Base-by-base conservation (phyloP, 352 stramenopile genomes). In the Plasmopara muralis region DNA sequence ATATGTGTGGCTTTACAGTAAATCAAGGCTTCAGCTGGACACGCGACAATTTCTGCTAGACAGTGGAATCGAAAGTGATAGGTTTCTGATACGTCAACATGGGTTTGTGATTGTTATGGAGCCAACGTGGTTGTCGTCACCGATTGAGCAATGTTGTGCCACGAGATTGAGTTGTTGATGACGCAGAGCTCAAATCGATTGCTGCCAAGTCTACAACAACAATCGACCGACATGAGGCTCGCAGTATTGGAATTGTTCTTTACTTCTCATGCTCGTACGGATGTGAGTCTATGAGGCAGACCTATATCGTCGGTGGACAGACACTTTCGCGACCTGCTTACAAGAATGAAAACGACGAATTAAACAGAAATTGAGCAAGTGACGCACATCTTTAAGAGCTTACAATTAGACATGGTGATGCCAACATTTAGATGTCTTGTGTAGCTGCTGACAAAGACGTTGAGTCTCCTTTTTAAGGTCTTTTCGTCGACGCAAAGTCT, bases 391-490 rank as follows among this genome's bases (percentile, higher is more conserved):
- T 89, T 91, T 16, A 50, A 73, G 16, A 53, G 66, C 6, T 68
- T 91, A 16, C 70, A 86, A 53, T 89, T 75, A 0, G 78, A 89
- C 41, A 88, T 92, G 82, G 39, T 82, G 9, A 70, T 90, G 66
- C 75, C 77, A 0, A 75, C 78, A 5, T 78, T 90, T 31, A 76
- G 77, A 9, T 85, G 64, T 40, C 68, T 93, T 18, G 79, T 77
- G 0, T 93, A 74, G 75, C 50, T 91, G 33, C 65, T 93, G 25
- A 88, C 74, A 28, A 93, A 90, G 62, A 75, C 68, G n/a, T 93
- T 77, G 79, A 76, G 83, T 40, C 53, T 84, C 51, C 59, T 93
- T 2, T 93, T 90, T 30, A 83, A 16, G 77, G 79, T 0, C 57
- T 92, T 4, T 66, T 88, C 57, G 73, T 92, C n/a, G 79, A 92